These are phyloP conservation scores for Colletotrichum aenigma DNA, from an alignment of 2,329 filamentous ascomycete species.

Conservation along the genomic window DNA sequence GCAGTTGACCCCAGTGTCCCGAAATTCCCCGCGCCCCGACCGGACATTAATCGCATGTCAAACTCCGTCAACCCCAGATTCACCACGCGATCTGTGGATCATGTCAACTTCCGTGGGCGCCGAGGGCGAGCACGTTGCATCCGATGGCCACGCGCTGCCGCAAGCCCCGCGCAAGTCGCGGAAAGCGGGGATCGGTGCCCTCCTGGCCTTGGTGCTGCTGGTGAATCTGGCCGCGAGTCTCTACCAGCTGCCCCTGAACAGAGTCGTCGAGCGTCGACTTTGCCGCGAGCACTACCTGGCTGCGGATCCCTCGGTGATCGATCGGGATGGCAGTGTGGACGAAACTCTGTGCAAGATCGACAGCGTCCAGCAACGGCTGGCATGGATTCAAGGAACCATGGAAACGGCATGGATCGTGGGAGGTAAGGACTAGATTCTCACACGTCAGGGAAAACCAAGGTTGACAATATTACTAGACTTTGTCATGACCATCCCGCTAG, in stretches of 20 bases:
- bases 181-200: slow-evolving; percentile 23
- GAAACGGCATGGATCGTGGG: slow-evolving; percentile 55
- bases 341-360: slow-evolving; percentile 61
- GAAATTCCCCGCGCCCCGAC: neutral
- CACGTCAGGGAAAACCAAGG: neutral
- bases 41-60: neutral
- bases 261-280: slow-evolving; percentile 50
- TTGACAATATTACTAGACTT: slow-evolving; percentile 40
- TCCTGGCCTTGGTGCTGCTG: slow-evolving; percentile 46
- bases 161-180: neutral
- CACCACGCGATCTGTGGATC: neutral
- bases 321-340: slow-evolving; percentile 41
- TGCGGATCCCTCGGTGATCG: slow-evolving; percentile 36
- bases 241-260: slow-evolving; percentile 51
- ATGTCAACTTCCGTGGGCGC: neutral
- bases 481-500: slow-evolving; percentile 52
- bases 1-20: neutral
- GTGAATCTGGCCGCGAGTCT: slow-evolving; percentile 53
- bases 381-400: slow-evolving; percentile 55
- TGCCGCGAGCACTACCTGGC: slow-evolving; percentile 54
- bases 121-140: neutral
- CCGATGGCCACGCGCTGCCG: neutral
- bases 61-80: neutral
- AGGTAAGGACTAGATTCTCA: slow-evolving; percentile 30
- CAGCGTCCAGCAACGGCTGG: slow-evolving; percentile 52